Conservation (phyloP, 2,329 filamentous ascomycete species). For the Clarireedia hainanense region DNA sequence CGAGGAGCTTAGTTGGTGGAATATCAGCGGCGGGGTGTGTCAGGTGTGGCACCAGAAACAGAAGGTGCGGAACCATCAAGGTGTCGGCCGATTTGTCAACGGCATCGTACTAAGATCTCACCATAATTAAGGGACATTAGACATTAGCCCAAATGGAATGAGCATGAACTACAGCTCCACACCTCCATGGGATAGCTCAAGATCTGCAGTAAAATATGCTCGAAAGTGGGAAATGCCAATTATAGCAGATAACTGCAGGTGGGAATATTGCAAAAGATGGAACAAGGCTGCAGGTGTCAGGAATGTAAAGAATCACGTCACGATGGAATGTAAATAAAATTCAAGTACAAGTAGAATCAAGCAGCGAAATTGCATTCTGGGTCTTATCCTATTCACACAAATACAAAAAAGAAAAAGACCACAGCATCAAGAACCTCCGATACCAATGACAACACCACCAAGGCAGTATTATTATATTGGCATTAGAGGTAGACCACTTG, state of each 20-base stretch:
- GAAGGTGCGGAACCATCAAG: neutral
- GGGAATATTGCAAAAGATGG: no score
- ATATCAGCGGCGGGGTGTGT: neutral
- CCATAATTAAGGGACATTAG: no score
- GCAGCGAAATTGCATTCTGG: conserved; percentile 7
- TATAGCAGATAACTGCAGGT: no score
- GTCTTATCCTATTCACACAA: conserved; percentile 13
- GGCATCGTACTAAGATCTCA: no score
- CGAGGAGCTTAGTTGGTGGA: neutral
- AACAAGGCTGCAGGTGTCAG: neutral
- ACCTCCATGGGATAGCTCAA: neutral
- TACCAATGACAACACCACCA: conserved; percentile 3
- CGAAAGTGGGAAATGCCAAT: no score
- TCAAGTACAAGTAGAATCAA: neutral
- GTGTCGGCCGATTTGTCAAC: neutral
- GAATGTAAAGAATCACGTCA: neutral
- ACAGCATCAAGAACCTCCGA: conserved; percentile 5
- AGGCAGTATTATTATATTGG: neutral
- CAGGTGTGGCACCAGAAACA: neutral
- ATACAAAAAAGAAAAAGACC: conserved; percentile 8
- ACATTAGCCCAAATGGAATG: no score
- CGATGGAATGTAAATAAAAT: neutral
- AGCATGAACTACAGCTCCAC: neutral
- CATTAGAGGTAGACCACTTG: conserved; percentile 1
- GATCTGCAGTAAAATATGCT: no score